A percentile compares a stretch with the other conserved stretches of the same genome.
These are phyloP conservation scores for Coniferiporia sulphurascens DNA, from an alignment of 1,284 basidiomycete genomes.

Conservation along the genomic window DNA sequence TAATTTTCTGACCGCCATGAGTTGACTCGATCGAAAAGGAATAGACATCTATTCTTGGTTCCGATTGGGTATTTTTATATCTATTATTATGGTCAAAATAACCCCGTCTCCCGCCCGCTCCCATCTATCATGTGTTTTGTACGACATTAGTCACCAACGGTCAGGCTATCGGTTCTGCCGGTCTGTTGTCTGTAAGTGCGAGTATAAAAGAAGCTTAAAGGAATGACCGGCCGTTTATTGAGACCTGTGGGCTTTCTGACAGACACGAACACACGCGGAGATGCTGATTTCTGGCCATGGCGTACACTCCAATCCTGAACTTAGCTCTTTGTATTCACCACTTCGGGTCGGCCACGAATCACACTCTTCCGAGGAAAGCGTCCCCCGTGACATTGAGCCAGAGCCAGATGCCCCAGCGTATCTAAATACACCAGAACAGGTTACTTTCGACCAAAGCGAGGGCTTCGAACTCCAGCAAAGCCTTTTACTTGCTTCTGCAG, in stretches of 20 bases:
- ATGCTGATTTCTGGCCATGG: neutral
- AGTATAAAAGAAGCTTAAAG: neutral
- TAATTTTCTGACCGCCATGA: no score
- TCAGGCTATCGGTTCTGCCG: neutral
- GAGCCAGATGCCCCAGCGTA: neutral
- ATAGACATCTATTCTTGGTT: no score
- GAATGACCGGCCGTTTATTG: neutral
- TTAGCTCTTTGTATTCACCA: neutral
- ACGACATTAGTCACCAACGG: no score
- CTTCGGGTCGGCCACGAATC: conserved; percentile 21
- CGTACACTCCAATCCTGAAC: neutral
- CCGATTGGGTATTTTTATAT: no score
- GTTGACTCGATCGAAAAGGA: no score
- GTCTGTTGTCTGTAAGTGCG: neutral
- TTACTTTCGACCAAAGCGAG: neutral
- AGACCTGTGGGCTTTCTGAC: neutral
- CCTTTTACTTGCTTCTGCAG: neutral
- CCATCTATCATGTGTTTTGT: no score
- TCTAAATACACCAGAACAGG: neutral
- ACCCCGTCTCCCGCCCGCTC: no score
- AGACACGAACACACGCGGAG: neutral
- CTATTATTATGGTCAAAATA: no score
- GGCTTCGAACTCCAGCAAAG: neutral
- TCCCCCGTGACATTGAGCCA: neutral
- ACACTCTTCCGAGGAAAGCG: conserved; percentile 15